Percentiles rank a stretch among this genome's conserved stretches.
Evolutionary conservation across 140 eudicot species (phyloP).

Genomic region (Stevia rebaudiana): DNA sequence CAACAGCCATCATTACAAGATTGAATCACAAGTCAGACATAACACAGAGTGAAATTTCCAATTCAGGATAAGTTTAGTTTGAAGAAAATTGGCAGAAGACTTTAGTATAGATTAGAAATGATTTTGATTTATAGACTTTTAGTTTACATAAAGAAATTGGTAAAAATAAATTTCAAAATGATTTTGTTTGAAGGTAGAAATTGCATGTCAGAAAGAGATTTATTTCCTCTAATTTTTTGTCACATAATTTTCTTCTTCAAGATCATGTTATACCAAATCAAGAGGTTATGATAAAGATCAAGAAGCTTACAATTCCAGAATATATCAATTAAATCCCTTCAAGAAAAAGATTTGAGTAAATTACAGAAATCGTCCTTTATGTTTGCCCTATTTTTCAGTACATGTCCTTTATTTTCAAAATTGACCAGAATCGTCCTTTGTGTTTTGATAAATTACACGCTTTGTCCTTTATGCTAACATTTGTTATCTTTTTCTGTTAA

Average conservation of each 20-base stretch:
- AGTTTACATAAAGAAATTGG: too few relatives aligned
- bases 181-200: constrained; percentile 11
- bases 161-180: too few relatives aligned
- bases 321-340: background rate
- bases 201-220: constrained; percentile 3
- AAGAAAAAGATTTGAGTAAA: too few relatives aligned
- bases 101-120: constrained; percentile 6
- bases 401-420: too few relatives aligned
- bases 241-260: constrained; percentile 13
- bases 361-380: too few relatives aligned
- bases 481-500: too few relatives aligned
- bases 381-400: too few relatives aligned
- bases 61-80: constrained; percentile 12
- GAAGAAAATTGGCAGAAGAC: constrained; percentile 6
- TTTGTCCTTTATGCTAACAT: too few relatives aligned
- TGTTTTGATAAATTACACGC: too few relatives aligned
- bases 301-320: constrained; percentile 18
- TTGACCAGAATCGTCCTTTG: too few relatives aligned
- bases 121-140: constrained; percentile 12
- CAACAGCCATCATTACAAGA: background rate
- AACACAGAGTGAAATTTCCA: constrained; percentile 1
- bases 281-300: constrained; percentile 21
- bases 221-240: constrained; percentile 1
- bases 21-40: background rate
- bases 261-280: constrained; percentile 19